Base-by-base conservation (phyloP, 768 basidiomycete genomes). In the Boletales sp. region DNA sequence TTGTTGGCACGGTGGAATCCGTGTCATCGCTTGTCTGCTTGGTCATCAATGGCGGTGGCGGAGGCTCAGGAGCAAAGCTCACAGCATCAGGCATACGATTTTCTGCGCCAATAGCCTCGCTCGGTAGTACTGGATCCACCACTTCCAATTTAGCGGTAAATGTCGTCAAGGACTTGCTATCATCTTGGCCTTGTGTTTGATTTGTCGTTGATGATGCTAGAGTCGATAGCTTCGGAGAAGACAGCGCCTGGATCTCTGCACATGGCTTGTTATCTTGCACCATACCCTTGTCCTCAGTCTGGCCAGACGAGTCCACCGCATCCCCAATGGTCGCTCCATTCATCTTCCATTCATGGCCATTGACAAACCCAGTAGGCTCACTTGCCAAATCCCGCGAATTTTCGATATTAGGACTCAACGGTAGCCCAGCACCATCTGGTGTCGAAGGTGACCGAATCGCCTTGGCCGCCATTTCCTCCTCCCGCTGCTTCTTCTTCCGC, bases 401-500 rank as follows among this genome's bases (percentile, higher is more conserved):
- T 17, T 64, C 59, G 4, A 48, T 39, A 9, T 35, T 43, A 0
- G 66, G 67, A 41, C 65, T 69, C 5, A 44, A 49, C 5, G 57
- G 51, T 32, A 54, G 19, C 32, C 17, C 57, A 45, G 47, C 33
- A 10, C 44, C 45, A 0, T 60, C 57, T 1, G 56, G 48, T 9
- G 53, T 56, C 30, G 7, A 40, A 18, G 71, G 64, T 4, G 69
- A 66, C n/a, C 42, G 25, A 2, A 48, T 25, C 25, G 59, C 55
- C 49, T 69, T 66, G 5, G 65, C 66, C 2, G 60, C 68, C 59
- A 62, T 62, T 49, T 73, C 71, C 55, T 78, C 75, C 55, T 79
- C 77, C 46, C 73, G 69, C 56, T 75, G 72, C 62, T 75, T 77
- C 71, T 75, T 77, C 72, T 75, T 81, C 49, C 82, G 65, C 30